Conservation (phyloP, 164 flowering plant genomes). For the Platanus orientalis region DNA sequence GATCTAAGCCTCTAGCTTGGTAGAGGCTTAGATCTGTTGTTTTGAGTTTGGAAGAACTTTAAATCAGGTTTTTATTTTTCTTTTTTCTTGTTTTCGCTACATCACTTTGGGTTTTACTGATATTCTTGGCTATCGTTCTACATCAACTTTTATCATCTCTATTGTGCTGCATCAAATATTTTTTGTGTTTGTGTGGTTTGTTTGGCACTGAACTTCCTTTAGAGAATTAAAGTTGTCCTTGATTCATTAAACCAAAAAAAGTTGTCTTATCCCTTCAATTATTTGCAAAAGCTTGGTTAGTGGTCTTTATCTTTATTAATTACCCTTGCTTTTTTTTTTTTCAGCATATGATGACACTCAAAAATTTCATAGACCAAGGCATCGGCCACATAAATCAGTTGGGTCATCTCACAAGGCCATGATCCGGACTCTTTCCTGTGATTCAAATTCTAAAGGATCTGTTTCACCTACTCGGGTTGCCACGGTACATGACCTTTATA, state of each 20-base stretch:
- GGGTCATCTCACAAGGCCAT: constrained; percentile 67
- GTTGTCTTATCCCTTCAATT: constrained; percentile 33
- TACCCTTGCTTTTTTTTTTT: constrained; percentile 14
- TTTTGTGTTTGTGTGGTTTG: background rate
- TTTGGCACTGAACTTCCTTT: background rate
- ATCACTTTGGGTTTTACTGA: too few relatives aligned
- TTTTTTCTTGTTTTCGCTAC: too few relatives aligned
- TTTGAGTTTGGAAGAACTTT: too few relatives aligned
- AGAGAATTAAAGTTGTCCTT: constrained; percentile 20
- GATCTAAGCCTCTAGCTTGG: too few relatives aligned
- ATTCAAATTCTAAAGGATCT: constrained; percentile 75
- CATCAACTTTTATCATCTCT: too few relatives aligned
- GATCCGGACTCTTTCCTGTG: constrained; percentile 71
- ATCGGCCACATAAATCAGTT: constrained; percentile 53
- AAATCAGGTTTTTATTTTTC: too few relatives aligned
- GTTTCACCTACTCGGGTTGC: constrained; percentile 48
- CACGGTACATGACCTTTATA: constrained; percentile 29
- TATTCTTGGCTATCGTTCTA: too few relatives aligned
- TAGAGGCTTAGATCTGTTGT: background rate
- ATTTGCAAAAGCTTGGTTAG: constrained; percentile 16
- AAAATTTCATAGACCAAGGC: constrained; percentile 69
- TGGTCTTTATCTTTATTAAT: constrained; percentile 14
- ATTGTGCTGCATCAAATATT: too few relatives aligned
- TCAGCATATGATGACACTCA: constrained; percentile 91
- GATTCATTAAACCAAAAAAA: too few relatives aligned